Evolutionary conservation across 2,329 filamentous ascomycete species (phyloP).

Genomic region (Apiospora hydei): DNA sequence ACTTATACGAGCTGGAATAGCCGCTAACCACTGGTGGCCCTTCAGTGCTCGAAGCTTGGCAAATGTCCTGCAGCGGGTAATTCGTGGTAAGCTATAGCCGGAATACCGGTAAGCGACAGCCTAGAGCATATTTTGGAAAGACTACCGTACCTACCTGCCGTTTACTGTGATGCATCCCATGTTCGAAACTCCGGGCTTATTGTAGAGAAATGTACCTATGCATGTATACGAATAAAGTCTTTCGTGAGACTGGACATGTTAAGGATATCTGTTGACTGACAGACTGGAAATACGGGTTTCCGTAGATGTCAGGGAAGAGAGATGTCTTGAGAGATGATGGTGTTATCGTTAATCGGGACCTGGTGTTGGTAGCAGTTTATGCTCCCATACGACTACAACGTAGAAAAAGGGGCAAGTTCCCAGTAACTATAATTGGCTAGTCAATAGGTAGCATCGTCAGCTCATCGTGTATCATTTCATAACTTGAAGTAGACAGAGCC

Average conservation of each 20-base stretch:
- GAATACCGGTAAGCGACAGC: background rate
- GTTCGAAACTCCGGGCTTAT: background rate
- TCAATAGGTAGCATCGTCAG: background rate
- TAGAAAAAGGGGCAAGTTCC: background rate
- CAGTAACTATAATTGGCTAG: background rate
- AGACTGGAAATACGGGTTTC: background rate
- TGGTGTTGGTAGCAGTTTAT: background rate
- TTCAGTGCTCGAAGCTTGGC: background rate
- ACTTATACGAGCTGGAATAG: slow-evolving; percentile 13
- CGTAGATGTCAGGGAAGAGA: too few species aligned
- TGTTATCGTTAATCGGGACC: background rate
- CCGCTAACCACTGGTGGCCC: background rate
- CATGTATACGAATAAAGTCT: too few species aligned
- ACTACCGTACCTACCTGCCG: slow-evolving; percentile 1
- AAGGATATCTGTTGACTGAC: background rate
- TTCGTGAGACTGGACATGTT: too few species aligned
- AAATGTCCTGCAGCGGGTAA: slow-evolving; percentile 19
- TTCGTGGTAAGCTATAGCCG: background rate
- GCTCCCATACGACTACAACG: background rate
- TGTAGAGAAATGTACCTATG: background rate
- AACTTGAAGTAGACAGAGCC: background rate
- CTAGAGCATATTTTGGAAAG: background rate
- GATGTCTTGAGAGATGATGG: background rate
- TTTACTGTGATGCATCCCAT: background rate
- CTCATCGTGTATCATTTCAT: too few species aligned